These are phyloP conservation scores for Clavariopsis aquatica DNA, from an alignment of 495 filamentous ascomycete genomes.

Conservation along the genomic window DNA sequence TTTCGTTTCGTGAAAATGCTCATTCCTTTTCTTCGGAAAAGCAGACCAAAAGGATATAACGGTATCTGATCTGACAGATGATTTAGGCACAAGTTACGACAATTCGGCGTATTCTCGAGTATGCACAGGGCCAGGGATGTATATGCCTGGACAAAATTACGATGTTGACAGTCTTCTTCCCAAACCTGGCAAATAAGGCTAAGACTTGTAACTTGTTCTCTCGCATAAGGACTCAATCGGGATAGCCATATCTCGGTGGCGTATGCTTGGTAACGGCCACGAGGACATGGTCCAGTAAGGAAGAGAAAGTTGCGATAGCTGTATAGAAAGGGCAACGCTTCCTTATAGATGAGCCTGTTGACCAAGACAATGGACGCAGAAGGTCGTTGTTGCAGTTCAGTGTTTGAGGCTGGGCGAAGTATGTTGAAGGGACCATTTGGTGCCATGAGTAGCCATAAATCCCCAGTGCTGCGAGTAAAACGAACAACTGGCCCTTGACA, in stretches of 20 bases:
- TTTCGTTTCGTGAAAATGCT: neutral
- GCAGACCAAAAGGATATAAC: constrained; percentile 5
- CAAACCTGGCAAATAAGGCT: constrained; percentile 11
- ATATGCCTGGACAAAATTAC: constrained; percentile 2
- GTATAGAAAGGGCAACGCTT: constrained; percentile 22
- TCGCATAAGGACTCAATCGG: constrained; percentile 6
- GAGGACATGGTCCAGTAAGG: constrained; percentile 18
- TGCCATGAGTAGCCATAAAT: constrained; percentile 13
- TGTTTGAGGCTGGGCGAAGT: constrained; percentile 14
- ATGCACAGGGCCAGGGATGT: constrained; percentile 1
- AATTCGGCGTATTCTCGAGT: neutral
- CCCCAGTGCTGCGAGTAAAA: neutral
- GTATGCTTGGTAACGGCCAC: constrained; percentile 30
- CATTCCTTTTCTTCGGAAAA: neutral
- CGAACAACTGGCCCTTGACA: constrained; percentile 13
- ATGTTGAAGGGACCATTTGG: constrained; percentile 15
- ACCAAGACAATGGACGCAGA: constrained; percentile 1
- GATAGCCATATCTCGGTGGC: constrained; percentile 18
- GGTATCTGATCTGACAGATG: neutral
- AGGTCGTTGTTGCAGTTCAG: constrained; percentile 1
- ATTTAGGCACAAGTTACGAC: neutral
- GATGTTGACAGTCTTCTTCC: constrained; percentile 23
- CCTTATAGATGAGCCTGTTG: constrained; percentile 18
- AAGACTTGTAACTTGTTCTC: constrained; percentile 16
- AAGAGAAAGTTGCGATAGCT: constrained; percentile 23